Base-by-base conservation (phyloP, 306 rosid species). In the Dryas alaskensis region DNA sequence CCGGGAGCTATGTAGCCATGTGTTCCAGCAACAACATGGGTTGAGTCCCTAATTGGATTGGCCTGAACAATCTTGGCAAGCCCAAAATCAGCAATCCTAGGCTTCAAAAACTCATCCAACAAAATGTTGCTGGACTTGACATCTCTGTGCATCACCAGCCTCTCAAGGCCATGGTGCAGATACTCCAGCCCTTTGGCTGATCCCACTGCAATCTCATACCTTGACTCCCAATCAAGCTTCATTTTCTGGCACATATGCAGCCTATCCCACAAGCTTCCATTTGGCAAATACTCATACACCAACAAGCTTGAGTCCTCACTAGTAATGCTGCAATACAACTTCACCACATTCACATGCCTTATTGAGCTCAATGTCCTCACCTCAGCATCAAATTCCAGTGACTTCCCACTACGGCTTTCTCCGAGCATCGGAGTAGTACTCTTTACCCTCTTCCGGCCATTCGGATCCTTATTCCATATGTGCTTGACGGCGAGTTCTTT, bases 1-100 rank as follows among this genome's bases (percentile, higher is more conserved):
- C 99, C 99, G 0, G 99, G 99, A 43, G 99, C 99, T 16, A 95
- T 95, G 75, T 95, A 95, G 4, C 99, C 99, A 2, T 79, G 96
- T 17, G 99, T 92, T 51, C 99, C 99, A 0, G 99, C 97, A 53
- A 95, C 84, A 65, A 94, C 88, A 66, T 85, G 92, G 39, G 92
- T 83, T 10, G 98, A 87, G 51, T 88, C 96, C 49, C 76, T 82
- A 51, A 61, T 74, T 39, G 79, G 81, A 22, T 75, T 77, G 59
- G 83, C 73, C 17, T 82, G 86, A 78, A 92, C 84, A 37, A 92
- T 85, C 90, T 88, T 95, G 49, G 99, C 96, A 6, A 95, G 84
- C 0, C 99, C 99, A 14, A 95, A 95, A 78, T 95, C 99, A 0
- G 99, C 93, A 19, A 95, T 95, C 64, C 87, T 87, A 2, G 99